Conservation (phyloP, 1,284 basidiomycete genomes). For the Cystobasidiaceae sp. region DNA sequence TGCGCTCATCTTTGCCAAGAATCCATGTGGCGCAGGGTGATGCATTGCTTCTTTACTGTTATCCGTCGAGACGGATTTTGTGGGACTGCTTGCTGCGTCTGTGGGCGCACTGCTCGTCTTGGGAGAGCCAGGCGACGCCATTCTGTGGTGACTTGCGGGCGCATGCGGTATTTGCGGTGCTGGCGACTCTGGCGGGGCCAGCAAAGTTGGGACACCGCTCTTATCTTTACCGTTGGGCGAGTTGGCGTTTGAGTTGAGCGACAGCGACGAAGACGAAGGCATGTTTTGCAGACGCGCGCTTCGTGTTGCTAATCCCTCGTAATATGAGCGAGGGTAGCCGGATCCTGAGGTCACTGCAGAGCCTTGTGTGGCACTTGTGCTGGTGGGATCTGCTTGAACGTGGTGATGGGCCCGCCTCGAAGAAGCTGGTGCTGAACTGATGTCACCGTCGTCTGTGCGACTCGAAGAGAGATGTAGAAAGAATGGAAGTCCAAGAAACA, state of each 20-base stretch:
- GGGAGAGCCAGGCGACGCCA: constrained; percentile 13
- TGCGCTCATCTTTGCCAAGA: constrained; percentile 23
- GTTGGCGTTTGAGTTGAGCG: constrained; percentile 5
- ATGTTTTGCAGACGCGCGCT: constrained; percentile 26
- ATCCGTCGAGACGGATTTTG: not conserved
- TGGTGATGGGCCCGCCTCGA: constrained; percentile 25
- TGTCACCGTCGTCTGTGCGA: constrained; percentile 31
- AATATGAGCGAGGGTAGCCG: constrained; percentile 16
- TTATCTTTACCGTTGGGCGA: not conserved
- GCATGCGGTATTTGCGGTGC: constrained; percentile 31
- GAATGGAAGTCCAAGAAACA: too few relatives aligned
- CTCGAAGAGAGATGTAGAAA: too few relatives aligned
- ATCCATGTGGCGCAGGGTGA: constrained; percentile 32
- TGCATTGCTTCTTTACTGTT: constrained; percentile 24
- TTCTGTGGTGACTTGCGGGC: not conserved
- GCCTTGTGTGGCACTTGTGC: not conserved
- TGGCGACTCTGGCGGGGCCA: constrained; percentile 17
- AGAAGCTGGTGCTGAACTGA: constrained; percentile 27
- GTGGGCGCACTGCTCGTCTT: not conserved
- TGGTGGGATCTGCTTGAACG: constrained; percentile 2
- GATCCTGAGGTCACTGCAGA: constrained; percentile 5
- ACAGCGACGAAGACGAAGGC: constrained; percentile 26
- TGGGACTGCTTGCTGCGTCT: not conserved
- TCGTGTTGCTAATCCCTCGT: constrained; percentile 16
- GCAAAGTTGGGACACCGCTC: not conserved